phyloP scores from a whole-genome alignment of 2,329 filamentous ascomycete genomes.

The Fusarium sp. region DNA sequence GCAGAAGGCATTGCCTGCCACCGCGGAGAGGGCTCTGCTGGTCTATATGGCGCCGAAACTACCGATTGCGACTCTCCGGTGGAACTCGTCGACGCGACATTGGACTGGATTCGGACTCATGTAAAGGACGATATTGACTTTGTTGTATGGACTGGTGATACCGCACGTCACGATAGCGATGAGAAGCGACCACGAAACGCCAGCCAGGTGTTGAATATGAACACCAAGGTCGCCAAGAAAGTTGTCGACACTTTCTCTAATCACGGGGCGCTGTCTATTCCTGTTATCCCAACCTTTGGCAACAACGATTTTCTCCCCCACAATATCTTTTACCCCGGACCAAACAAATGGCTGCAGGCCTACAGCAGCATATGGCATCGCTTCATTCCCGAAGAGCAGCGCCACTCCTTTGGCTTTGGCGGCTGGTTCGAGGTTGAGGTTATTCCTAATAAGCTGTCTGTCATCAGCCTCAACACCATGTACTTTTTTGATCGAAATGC shows the following conservation, averaged over 20 bases:
- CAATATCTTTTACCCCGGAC: slow-evolving; percentile 88
- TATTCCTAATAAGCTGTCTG: slow-evolving; percentile 83
- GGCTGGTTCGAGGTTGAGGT: slow-evolving; percentile 97
- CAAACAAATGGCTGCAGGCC: slow-evolving; percentile 84
- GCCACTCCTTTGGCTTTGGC: slow-evolving; percentile 89
- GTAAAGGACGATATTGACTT: slow-evolving; percentile 86
- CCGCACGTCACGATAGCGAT: slow-evolving; percentile 89
- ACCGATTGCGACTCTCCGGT: slow-evolving; percentile 89
- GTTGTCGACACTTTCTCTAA: slow-evolving; percentile 79
- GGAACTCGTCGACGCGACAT: slow-evolving; percentile 85
- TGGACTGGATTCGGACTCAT: slow-evolving; percentile 86
- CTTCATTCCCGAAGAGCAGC: slow-evolving; percentile 93
- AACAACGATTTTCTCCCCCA: slow-evolving; percentile 99
- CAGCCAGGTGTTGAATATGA: slow-evolving; percentile 80
- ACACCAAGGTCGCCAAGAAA: slow-evolving; percentile 78
- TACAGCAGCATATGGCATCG: slow-evolving; percentile 83
- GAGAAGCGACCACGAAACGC: slow-evolving; percentile 80
- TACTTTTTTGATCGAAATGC: slow-evolving; percentile 96
- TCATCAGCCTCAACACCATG: slow-evolving; percentile 95
- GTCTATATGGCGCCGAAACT: slow-evolving; percentile 84
- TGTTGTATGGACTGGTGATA: slow-evolving; percentile 93
- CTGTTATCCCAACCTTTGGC: slow-evolving; percentile 89
- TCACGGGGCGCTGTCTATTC: slow-evolving; percentile 71
- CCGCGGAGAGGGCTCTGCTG: slow-evolving; percentile 78
- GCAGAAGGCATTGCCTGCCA: slow-evolving; percentile 80